Evolutionary conservation across 208 protist genomes (phyloP).

Genomic region (Blastocrithidia nonstop): DNA sequence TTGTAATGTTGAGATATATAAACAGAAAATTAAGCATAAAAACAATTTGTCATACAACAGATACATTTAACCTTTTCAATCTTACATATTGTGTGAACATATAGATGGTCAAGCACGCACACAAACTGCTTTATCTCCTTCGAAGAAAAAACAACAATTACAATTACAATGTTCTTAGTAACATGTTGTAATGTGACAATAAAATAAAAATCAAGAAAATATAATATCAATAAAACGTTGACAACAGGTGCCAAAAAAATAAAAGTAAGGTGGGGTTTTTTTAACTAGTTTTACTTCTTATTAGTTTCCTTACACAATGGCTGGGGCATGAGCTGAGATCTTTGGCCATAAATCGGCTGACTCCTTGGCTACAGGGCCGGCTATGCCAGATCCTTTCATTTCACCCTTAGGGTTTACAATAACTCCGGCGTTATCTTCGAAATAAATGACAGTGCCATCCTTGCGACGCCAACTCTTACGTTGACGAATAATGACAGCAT

Average conservation of each 20-base stretch:
- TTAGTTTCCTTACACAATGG: slow-evolving; percentile 87
- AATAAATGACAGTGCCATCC: slow-evolving; percentile 98
- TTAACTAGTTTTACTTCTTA: too few relatives aligned
- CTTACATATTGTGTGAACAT: too few relatives aligned
- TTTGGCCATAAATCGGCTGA: slow-evolving; percentile 99
- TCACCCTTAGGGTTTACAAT: slow-evolving; percentile 99
- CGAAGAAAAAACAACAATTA: too few relatives aligned
- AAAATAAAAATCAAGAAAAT: slow-evolving; percentile 8
- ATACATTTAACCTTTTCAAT: too few relatives aligned
- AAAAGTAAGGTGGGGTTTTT: too few relatives aligned
- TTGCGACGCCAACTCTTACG: slow-evolving; percentile 97
- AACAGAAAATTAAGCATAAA: too few relatives aligned
- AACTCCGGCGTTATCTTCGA: slow-evolving; percentile 99
- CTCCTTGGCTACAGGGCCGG: slow-evolving; percentile 99
- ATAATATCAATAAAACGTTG: slow-evolving; percentile 5
- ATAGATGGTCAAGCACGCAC: too few relatives aligned
- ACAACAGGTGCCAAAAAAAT: background rate
- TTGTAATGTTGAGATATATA: too few relatives aligned
- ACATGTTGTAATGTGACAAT: too few relatives aligned
- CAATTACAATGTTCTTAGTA: too few relatives aligned
- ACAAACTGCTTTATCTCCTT: too few relatives aligned
- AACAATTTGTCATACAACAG: too few relatives aligned
- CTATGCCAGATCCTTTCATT: slow-evolving; percentile 99
- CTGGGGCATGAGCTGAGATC: slow-evolving; percentile 92
- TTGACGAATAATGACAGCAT: slow-evolving; percentile 98